phyloP scores from a whole-genome alignment of 768 basidiomycete genomes.

The Lyophyllum decastes region DNA sequence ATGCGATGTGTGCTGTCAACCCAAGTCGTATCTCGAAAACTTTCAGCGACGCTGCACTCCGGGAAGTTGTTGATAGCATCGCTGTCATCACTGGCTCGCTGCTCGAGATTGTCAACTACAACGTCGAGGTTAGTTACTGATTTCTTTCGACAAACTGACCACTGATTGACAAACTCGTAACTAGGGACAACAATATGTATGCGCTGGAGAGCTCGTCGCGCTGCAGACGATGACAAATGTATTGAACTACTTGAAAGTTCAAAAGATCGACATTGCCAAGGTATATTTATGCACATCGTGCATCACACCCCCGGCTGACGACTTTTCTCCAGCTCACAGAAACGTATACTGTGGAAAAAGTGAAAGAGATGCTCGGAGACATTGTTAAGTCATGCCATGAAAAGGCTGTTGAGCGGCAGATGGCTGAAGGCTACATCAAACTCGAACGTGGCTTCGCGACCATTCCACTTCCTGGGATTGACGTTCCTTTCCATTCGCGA shows the following conservation, averaged over 20 bases:
- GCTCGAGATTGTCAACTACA: conserved; percentile 98
- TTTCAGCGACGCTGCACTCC: conserved; percentile 93
- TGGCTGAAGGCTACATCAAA: conserved; percentile 84
- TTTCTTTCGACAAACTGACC: background rate
- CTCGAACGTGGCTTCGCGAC: conserved; percentile 97
- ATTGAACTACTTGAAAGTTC: conserved; percentile 92
- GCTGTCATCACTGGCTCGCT: conserved; percentile 73
- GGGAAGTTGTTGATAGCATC: conserved; percentile 95
- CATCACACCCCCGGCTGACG: background rate
- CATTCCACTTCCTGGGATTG: conserved; percentile 94
- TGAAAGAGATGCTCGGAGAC: conserved; percentile 93
- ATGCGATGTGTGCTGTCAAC: conserved; percentile 99
- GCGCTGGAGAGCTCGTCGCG: conserved; percentile 93
- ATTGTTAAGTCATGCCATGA: conserved; percentile 85
- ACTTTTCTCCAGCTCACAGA: conserved; percentile 70
- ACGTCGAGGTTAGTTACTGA: conserved; percentile 68
- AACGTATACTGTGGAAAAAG: conserved; percentile 85
- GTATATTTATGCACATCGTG: conserved; percentile 33
- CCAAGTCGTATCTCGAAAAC: conserved; percentile 92
- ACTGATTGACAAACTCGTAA: conserved; percentile 5
- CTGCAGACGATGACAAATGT: conserved; percentile 95
- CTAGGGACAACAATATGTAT: conserved; percentile 99
- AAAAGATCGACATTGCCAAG: conserved; percentile 93
- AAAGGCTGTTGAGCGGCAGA: conserved; percentile 76
- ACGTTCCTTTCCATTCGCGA: conserved; percentile 99